Conservation (phyloP, 2,329 filamentous ascomycete species). For the Hypoxylon sp. region DNA sequence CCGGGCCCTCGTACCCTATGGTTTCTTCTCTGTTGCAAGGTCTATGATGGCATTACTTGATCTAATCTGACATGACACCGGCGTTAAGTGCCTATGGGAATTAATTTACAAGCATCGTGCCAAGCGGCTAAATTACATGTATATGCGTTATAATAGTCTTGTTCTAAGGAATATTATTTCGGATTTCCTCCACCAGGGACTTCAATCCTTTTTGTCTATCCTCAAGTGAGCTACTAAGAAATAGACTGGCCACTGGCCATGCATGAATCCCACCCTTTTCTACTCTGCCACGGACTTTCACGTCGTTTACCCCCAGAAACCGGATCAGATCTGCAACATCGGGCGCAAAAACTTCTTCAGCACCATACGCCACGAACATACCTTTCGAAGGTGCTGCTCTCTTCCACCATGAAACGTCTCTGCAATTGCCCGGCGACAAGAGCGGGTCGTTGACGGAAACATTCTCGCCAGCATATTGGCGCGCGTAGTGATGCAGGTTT, state of each 20-base stretch:
- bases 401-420: constrained; percentile 75
- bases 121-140: constrained; percentile 18
- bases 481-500: constrained; percentile 77
- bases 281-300: constrained; percentile 70
- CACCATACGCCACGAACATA: constrained; percentile 79
- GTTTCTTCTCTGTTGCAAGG: constrained; percentile 61
- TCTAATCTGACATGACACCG: constrained; percentile 71
- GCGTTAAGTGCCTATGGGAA: constrained; percentile 22
- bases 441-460: constrained; percentile 65
- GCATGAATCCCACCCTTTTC: constrained; percentile 81
- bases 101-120: constrained; percentile 15
- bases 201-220: constrained; percentile 67
- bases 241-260: constrained; percentile 82
- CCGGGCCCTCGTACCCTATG: constrained; percentile 63
- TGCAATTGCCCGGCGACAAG: constrained; percentile 80
- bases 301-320: constrained; percentile 67
- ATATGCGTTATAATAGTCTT: constrained; percentile 6
- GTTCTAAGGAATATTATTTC: constrained; percentile 52
- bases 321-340: constrained; percentile 75
- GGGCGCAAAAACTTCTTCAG: constrained; percentile 82
- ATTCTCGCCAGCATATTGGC: constrained; percentile 73
- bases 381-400: constrained; percentile 76
- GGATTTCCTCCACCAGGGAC: constrained; percentile 59
- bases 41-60: constrained; percentile 71
- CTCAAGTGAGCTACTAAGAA: constrained; percentile 65